These are phyloP conservation scores for Cladosporium cucumerinum DNA, from an alignment of 2,329 filamentous ascomycete genomes.

Conservation along the genomic window DNA sequence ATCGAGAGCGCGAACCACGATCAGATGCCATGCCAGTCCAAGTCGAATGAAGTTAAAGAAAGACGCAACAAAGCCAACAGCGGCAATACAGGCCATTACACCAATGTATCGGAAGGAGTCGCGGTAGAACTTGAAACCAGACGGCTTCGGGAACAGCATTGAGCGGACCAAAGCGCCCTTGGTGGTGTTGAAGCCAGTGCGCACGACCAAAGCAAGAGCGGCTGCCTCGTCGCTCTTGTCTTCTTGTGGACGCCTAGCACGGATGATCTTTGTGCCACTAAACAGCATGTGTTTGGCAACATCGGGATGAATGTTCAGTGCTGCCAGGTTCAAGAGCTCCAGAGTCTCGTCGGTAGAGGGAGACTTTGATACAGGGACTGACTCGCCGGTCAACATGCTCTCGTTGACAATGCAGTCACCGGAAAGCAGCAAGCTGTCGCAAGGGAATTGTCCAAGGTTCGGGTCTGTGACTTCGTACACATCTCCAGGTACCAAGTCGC, in stretches of 20 bases:
- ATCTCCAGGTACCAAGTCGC: constrained; percentile 89
- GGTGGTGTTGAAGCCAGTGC: constrained; percentile 95
- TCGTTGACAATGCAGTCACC: constrained; percentile 99
- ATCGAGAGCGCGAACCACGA: constrained; percentile 87
- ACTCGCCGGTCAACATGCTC: constrained; percentile 97
- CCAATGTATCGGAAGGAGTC: constrained; percentile 98
- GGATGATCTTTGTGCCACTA: constrained; percentile 90
- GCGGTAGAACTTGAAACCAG: constrained; percentile 96
- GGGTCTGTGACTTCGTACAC: constrained; percentile 97
- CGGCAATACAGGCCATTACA: constrained; percentile 86
- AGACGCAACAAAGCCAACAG: constrained; percentile 83
- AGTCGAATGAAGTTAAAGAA: constrained; percentile 90
- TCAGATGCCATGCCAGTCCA: constrained; percentile 79
- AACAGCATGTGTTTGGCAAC: constrained; percentile 89
- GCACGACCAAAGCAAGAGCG: constrained; percentile 83
- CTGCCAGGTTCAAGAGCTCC: constrained; percentile 69
- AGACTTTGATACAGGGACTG: constrained; percentile 90
- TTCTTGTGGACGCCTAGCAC: constrained; percentile 82
- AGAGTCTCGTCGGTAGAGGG: constrained; percentile 79
- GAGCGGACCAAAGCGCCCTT: constrained; percentile 94
- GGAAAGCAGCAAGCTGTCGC: constrained; percentile 83
- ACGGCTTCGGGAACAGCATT: constrained; percentile 98
- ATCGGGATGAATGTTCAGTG: constrained; percentile 77
- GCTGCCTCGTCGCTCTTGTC: constrained; percentile 83
- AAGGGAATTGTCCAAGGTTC: constrained; percentile 80